Evolutionary conservation across 257 asterid species (phyloP).

Genomic region (Gentiana straminea): DNA sequence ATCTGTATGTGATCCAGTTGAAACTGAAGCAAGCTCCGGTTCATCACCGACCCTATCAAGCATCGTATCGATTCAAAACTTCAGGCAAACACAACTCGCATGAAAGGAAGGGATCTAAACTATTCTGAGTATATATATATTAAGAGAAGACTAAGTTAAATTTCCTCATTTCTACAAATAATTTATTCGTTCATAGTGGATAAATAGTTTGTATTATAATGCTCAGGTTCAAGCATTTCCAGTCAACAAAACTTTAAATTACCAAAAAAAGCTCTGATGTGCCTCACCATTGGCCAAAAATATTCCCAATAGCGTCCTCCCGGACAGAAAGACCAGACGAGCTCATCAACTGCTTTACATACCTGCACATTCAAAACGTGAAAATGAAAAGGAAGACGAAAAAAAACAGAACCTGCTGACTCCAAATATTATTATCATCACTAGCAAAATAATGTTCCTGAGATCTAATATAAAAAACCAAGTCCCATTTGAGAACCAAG

Average conservation of each 20-base stretch:
- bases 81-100: not conserved
- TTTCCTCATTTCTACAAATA: not conserved
- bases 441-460: too few relatives aligned
- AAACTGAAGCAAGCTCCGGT: constrained; percentile 66
- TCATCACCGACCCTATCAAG: constrained; percentile 54
- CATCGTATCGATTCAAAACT: not conserved
- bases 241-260: too few relatives aligned
- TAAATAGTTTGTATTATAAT: not conserved
- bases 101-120: not conserved
- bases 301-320: constrained; percentile 92
- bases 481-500: too few relatives aligned
- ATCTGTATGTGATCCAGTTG: constrained; percentile 86
- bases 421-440: not conserved
- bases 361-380: constrained; percentile 34
- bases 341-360: constrained; percentile 61
- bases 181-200: not conserved
- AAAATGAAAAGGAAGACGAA: not conserved
- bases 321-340: constrained; percentile 63
- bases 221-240: not conserved
- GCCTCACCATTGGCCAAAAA: constrained; percentile 89
- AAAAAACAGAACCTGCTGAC: not conserved
- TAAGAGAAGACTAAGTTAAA: too few relatives aligned
- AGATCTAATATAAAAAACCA: too few relatives aligned
- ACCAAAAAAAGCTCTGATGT: not conserved
- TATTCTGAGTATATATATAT: not conserved